phyloP scores from a whole-genome alignment of 352 stramenopile species.

The Globisporangium uncinulatum region DNA sequence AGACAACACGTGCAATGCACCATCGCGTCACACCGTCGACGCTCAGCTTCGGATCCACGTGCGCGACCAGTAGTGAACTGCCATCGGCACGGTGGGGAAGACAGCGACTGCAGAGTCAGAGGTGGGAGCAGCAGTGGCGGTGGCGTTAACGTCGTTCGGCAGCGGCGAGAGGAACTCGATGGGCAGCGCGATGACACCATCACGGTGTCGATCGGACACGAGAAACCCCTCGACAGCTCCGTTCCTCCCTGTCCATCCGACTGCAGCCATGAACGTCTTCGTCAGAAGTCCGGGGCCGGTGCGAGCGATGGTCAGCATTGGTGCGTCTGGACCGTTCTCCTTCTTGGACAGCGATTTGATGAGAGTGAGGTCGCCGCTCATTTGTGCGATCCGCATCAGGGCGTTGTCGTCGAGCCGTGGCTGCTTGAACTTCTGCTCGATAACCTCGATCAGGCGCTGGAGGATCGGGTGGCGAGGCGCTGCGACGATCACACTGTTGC shows the following conservation, averaged over 20 bases:
- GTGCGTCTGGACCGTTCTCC: background rate
- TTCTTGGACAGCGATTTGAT: background rate
- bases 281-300: slow-evolving; percentile 52
- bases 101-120: background rate
- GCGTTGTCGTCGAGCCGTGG: slow-evolving; percentile 14
- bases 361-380: slow-evolving; percentile 13
- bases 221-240: slow-evolving; percentile 19
- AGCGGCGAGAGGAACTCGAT: slow-evolving; percentile 34
- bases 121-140: background rate
- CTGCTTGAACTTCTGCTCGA: slow-evolving; percentile 10
- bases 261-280: slow-evolving; percentile 37
- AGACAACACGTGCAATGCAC: too few species aligned
- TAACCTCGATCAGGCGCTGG: slow-evolving; percentile 23
- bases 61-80: slow-evolving; percentile 44
- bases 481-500: slow-evolving; percentile 58
- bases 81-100: slow-evolving; percentile 13
- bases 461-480: slow-evolving; percentile 24
- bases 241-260: slow-evolving; percentile 22
- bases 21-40: background rate
- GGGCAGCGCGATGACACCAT: slow-evolving; percentile 25
- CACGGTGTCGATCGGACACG: slow-evolving; percentile 5
- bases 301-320: slow-evolving; percentile 41
- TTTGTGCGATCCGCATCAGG: slow-evolving; percentile 20
- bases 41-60: slow-evolving; percentile 22
- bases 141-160: slow-evolving; percentile 17